Evolutionary conservation across 371 early-diverging fungal species (phyloP).

Genomic region (Zopfochytrium polystomum): DNA sequence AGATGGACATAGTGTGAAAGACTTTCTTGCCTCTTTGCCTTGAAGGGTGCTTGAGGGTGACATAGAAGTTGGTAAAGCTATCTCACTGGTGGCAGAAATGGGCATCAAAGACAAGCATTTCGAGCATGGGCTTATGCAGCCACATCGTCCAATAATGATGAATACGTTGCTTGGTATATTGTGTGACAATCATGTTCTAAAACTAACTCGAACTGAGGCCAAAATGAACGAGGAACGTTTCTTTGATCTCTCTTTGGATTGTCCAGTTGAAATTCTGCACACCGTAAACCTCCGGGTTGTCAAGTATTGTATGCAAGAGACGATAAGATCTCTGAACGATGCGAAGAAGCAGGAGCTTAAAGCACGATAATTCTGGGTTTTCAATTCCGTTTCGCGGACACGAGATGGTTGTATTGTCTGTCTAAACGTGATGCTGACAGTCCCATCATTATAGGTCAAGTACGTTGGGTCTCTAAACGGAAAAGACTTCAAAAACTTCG

Average conservation of each 20-base stretch:
- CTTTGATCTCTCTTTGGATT: not conserved
- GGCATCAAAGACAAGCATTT: conserved; percentile 1
- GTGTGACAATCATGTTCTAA: too few relatives aligned
- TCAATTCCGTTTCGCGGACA: not conserved
- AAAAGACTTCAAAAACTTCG: conserved; percentile 4
- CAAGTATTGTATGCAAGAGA: not conserved
- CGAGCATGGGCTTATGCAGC: not conserved
- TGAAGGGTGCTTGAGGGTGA: too few relatives aligned
- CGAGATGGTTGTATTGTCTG: not conserved
- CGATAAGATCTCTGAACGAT: not conserved
- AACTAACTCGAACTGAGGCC: too few relatives aligned
- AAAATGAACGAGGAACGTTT: conserved; percentile 7
- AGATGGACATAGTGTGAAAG: not conserved
- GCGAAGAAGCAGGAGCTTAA: conserved; percentile 1
- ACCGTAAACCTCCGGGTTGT: not conserved
- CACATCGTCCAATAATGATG: not conserved
- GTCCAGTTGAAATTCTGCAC: conserved; percentile 10
- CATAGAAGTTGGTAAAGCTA: not conserved
- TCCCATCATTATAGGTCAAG: conserved; percentile 1
- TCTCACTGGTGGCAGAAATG: not conserved
- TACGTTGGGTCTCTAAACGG: conserved; percentile 8
- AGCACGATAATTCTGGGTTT: not conserved
- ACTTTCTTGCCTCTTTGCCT: too few relatives aligned
- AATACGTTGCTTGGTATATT: conserved; percentile 10
- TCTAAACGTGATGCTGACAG: not conserved